Evolutionary conservation across 2,329 filamentous ascomycete species (phyloP).

Genomic region (Rutstroemia sp.): DNA sequence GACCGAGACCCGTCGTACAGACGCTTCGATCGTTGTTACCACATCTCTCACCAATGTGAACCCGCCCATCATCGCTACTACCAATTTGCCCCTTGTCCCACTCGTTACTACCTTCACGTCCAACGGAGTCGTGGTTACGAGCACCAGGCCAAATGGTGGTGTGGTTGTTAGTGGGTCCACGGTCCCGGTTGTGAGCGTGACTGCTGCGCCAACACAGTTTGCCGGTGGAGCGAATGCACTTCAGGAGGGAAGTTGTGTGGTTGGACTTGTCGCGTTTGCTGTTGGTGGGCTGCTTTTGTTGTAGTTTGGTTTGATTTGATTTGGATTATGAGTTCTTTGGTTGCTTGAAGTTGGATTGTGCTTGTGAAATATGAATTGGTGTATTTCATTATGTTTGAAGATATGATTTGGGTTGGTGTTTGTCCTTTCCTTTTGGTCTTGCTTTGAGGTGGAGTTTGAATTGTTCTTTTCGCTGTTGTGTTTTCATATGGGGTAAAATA

Average conservation of each 20-base stretch:
- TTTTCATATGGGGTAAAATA: no score
- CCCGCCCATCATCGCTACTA: conserved; percentile 4
- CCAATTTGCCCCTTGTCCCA: not conserved
- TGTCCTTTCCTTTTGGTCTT: not conserved
- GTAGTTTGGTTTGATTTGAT: conserved; percentile 1
- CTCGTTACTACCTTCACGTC: not conserved
- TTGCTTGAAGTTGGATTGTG: not conserved
- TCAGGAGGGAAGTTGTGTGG: not conserved
- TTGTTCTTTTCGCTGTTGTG: no score
- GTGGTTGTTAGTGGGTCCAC: not conserved
- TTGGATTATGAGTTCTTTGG: not conserved
- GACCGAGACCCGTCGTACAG: not conserved
- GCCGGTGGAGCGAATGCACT: not conserved
- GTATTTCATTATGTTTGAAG: not conserved
- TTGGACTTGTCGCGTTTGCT: conserved; percentile 4
- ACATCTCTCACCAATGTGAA: conserved; percentile 2
- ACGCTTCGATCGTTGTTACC: not conserved
- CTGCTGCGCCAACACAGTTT: not conserved
- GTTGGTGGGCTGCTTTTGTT: conserved; percentile 5
- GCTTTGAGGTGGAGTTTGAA: not conserved
- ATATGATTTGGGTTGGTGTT: not conserved
- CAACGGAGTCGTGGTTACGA: not conserved
- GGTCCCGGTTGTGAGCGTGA: not conserved
- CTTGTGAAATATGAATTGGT: not conserved
- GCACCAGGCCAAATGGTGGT: not conserved